Percentiles rank a stretch among this genome's conserved stretches.
phyloP scores from a whole-genome alignment of 192 early-diverging fungal genomes.

The Mortierella claussenii region DNA sequence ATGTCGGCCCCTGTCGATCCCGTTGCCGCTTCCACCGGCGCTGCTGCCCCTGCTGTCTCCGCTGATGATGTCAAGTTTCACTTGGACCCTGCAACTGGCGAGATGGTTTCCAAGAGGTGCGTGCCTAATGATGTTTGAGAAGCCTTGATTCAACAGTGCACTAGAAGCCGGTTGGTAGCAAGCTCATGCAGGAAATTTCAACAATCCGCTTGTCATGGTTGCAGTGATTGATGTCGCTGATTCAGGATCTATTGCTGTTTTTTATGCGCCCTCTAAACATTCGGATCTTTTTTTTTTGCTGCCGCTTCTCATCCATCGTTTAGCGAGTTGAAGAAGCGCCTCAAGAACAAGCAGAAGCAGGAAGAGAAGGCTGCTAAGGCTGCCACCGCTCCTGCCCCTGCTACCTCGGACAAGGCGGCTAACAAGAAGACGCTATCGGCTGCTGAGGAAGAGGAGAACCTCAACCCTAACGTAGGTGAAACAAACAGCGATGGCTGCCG shows the following conservation, averaged over 20 bases:
- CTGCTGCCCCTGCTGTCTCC: slow-evolving; percentile 15
- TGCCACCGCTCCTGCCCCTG: slow-evolving; percentile 67
- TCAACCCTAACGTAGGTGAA: slow-evolving; percentile 82
- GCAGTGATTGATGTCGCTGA: no score
- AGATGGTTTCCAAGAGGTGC: slow-evolving; percentile 94
- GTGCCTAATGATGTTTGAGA: slow-evolving; percentile 25
- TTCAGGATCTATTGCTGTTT: no score
- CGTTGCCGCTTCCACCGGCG: slow-evolving; percentile 13
- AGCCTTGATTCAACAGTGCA: not conserved
- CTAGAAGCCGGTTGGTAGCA: no score
- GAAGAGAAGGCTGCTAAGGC: slow-evolving; percentile 75
- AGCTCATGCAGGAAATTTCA: no score
- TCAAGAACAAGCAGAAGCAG: slow-evolving; percentile 92
- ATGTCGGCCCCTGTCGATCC: slow-evolving; percentile 28
- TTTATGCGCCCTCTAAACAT: not conserved
- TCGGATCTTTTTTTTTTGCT: not conserved
- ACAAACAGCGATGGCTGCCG: no score
- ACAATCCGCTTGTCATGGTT: no score
- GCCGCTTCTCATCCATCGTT: not conserved
- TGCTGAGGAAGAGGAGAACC: slow-evolving; percentile 82
- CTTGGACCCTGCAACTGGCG: slow-evolving; percentile 88
- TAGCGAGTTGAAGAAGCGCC: slow-evolving; percentile 93
- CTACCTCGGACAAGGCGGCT: slow-evolving; percentile 53
- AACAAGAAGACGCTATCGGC: slow-evolving; percentile 61
- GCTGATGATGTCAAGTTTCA: slow-evolving; percentile 62